These are phyloP conservation scores for Fusarium ambrosium DNA, from an alignment of 2,329 filamentous ascomycete genomes.

Conservation along the genomic window DNA sequence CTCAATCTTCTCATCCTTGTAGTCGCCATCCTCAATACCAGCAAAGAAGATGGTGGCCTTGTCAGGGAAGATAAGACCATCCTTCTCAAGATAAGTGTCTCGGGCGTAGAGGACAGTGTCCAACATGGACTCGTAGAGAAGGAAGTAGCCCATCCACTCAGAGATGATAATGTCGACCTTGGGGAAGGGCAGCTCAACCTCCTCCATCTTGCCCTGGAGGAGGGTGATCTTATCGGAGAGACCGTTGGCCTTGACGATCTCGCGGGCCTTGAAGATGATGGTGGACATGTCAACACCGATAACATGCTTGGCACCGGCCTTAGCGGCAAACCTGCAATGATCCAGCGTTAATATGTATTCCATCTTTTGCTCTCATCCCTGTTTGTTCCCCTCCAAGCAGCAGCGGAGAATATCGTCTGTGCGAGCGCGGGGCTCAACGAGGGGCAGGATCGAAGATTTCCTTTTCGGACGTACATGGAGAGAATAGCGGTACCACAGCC, in stretches of 20 bases:
- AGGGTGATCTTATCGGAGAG: constrained; percentile 97
- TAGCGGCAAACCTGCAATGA: constrained; percentile 86
- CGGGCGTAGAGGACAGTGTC: constrained; percentile 98
- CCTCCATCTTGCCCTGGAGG: constrained; percentile 99
- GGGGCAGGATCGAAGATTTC: constrained; percentile 18
- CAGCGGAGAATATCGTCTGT: constrained; percentile 4
- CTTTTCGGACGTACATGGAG: constrained; percentile 81
- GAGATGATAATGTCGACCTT: constrained; percentile 99
- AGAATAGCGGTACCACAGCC: constrained; percentile 98
- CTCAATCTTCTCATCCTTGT: constrained; percentile 99
- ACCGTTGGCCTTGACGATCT: constrained; percentile 94
- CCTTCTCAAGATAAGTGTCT: constrained; percentile 88
- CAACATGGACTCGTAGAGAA: constrained; percentile 98
- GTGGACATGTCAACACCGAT: constrained; percentile 99
- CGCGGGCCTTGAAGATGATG: constrained; percentile 97
- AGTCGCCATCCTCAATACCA: constrained; percentile 98
- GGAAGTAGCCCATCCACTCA: constrained; percentile 99
- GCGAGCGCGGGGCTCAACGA: constrained; percentile 35
- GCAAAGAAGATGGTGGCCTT: constrained; percentile 98
- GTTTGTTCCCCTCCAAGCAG: neutral
- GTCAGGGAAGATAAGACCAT: constrained; percentile 97
- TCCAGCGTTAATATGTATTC: constrained; percentile 24
- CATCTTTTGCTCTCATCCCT: neutral
- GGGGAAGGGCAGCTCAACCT: constrained; percentile 91
- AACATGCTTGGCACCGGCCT: constrained; percentile 97